These are phyloP conservation scores for Arthrobotrys sinensis DNA, from an alignment of 2,329 filamentous ascomycete genomes.

Conservation along the genomic window DNA sequence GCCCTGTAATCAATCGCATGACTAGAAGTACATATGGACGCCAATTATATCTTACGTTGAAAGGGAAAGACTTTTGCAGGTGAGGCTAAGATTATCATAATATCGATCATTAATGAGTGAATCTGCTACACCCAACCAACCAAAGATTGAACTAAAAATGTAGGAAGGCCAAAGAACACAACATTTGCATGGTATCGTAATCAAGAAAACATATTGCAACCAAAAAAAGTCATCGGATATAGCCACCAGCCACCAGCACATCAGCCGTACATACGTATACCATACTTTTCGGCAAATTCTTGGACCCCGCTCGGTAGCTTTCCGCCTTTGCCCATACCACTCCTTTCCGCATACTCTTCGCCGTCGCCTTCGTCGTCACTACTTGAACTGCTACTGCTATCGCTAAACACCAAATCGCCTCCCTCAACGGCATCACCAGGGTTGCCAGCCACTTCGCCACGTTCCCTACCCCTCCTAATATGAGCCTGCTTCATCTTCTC, in stretches of 20 bases:
- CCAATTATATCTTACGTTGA: no score
- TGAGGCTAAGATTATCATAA: no score
- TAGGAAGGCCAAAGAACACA: no score
- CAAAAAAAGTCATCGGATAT: background rate
- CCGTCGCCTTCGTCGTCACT: constrained; percentile 46
- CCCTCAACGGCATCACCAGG: constrained; percentile 57
- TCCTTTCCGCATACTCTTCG: constrained; percentile 45
- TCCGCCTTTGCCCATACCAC: constrained; percentile 53
- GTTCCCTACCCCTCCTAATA: constrained; percentile 52
- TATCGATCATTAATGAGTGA: no score
- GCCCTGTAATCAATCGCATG: no score
- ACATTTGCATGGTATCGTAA: background rate
- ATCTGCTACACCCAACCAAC: no score
- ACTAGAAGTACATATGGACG: no score
- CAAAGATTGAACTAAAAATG: no score
- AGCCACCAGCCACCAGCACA: background rate
- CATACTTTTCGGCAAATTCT: constrained; percentile 54
- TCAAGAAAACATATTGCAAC: background rate
- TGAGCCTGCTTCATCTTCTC: constrained; percentile 60
- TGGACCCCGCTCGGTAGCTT: constrained; percentile 54
- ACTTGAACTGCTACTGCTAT: constrained; percentile 39
- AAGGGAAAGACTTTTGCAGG: no score
- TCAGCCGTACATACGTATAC: constrained; percentile 33
- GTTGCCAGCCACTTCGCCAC: constrained; percentile 50
- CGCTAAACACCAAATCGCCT: constrained; percentile 54